These are phyloP conservation scores for Arthrobotrys sinensis DNA, from an alignment of 2,329 filamentous ascomycete genomes.

Conservation along the genomic window DNA sequence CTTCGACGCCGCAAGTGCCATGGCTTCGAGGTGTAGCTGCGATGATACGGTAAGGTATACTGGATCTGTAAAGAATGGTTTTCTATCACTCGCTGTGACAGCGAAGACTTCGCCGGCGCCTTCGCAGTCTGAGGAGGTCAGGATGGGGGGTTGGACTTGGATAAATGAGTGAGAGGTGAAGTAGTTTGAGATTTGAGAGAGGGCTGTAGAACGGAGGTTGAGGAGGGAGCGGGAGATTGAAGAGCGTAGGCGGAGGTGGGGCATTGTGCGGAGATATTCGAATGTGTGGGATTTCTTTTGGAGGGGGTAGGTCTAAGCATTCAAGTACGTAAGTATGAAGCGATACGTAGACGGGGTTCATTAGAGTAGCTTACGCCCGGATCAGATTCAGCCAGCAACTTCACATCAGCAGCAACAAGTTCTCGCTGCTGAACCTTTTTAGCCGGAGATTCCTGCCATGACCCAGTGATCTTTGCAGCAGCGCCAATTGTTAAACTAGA, in stretches of 20 bases:
- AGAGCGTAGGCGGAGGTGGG: slow-evolving; percentile 86
- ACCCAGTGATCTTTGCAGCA: slow-evolving; percentile 82
- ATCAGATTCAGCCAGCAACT: slow-evolving; percentile 83
- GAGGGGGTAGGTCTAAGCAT: slow-evolving; percentile 82
- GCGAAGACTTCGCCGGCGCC: slow-evolving; percentile 92
- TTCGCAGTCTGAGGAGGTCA: slow-evolving; percentile 97
- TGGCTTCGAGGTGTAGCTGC: slow-evolving; percentile 92
- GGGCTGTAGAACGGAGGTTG: slow-evolving; percentile 84
- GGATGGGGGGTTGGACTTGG: slow-evolving; percentile 91
- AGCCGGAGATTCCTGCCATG: slow-evolving; percentile 79
- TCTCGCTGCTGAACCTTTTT: slow-evolving; percentile 82
- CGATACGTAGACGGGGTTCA: not conserved
- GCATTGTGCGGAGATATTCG: slow-evolving; percentile 88
- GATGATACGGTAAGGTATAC: slow-evolving; percentile 97
- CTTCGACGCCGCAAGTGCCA: slow-evolving; percentile 87
- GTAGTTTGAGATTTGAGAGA: slow-evolving; percentile 80
- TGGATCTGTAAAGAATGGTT: slow-evolving; percentile 82
- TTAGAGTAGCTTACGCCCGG: slow-evolving; percentile 74
- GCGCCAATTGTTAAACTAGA: slow-evolving; percentile 83
- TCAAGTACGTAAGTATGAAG: slow-evolving; percentile 10
- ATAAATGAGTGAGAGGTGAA: slow-evolving; percentile 81
- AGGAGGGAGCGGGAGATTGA: slow-evolving; percentile 85
- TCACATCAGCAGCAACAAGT: slow-evolving; percentile 79
- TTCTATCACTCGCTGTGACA: slow-evolving; percentile 67
- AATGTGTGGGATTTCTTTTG: slow-evolving; percentile 96